Evolutionary conservation across 805 yeast genomes (phyloP), one percentile per base, ranked within the genome.

Genomic region (Ogataea naganishii): DNA sequence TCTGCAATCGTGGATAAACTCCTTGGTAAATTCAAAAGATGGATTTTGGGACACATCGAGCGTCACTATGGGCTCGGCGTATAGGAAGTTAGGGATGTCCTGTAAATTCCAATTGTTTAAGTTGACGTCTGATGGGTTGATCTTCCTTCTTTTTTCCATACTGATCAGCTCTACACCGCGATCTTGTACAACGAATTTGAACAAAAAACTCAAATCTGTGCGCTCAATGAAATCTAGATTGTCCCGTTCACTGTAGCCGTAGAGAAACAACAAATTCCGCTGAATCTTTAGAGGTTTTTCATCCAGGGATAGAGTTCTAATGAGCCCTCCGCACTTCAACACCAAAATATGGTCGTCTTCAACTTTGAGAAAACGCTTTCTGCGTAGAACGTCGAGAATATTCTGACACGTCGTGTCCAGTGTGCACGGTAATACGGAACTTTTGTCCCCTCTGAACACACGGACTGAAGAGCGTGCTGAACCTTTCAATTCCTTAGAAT

Each of bases 1-100:
- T 23, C 74, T 69, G 40, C 94, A 83, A 15, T 60, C 72, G 49
- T 85, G 94, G 44, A 88, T 75, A 49, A 88, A 88, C 47, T 86
- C 95, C 32, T 74, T 58, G 0, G 96, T 94, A 20, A 88, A 61
- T 35, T 76, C 73, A 31, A 89, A 78, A 12, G 94, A 80, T 4
- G 95, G 94, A 49, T 88, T 88, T 38, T 80, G 74, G 2, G 94
- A 80, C 7, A 85, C 84, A 52, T 88, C 89, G 37, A 88, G 62
- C 37, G 77, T 67, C 42, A 80, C 81, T 34, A 88, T 84, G 38
- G 83, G 89, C 33, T 78, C 70, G 1, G 95, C 82, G 49, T 80
- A 85, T 38, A 88, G 72, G 18, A 80, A 67, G 31, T 84, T 80
- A 0, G 96, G 96, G 6, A 89, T 81, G 13, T 84, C 83, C 38